A percentile compares a stretch with the other conserved stretches of the same genome.
These are phyloP conservation scores for Sodiomyces alkalinus DNA, from an alignment of 2,329 filamentous ascomycete genomes.

Conservation along the genomic window DNA sequence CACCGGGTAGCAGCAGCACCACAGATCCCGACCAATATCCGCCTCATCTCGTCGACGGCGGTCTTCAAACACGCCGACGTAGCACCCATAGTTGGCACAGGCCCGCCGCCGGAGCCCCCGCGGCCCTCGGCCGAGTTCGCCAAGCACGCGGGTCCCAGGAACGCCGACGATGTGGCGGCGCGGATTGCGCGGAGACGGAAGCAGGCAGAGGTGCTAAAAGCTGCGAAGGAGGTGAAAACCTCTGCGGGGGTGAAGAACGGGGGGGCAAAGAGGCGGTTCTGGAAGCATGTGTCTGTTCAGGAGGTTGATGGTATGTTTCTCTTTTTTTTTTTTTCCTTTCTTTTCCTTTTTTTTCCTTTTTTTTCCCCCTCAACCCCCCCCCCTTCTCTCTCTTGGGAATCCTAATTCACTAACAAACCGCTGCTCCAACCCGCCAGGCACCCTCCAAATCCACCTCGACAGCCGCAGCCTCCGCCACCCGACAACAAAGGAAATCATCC, in stretches of 20 bases:
- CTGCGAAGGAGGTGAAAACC: constrained; percentile 27
- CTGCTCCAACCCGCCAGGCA: no score
- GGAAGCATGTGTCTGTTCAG: constrained; percentile 66
- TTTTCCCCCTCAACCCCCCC: neutral
- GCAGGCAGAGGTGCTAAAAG: constrained; percentile 40
- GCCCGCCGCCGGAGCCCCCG: constrained; percentile 44
- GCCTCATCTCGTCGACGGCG: constrained; percentile 15
- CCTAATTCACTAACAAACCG: no score
- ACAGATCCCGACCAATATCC: no score
- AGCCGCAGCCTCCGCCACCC: constrained; percentile 64
- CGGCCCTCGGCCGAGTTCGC: constrained; percentile 22
- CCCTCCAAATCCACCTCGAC: constrained; percentile 59
- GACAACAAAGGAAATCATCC: constrained; percentile 54
- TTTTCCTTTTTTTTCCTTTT: no score
- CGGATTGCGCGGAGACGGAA: constrained; percentile 34
- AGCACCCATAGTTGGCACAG: constrained; percentile 36
- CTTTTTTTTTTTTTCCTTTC: no score
- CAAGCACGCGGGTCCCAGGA: constrained; percentile 16
- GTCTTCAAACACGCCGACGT: constrained; percentile 26
- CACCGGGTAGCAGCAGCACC: no score
- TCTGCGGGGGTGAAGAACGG: constrained; percentile 22
- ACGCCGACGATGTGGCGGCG: constrained; percentile 13
- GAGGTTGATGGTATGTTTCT: constrained; percentile 43
- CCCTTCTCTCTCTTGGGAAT: neutral
- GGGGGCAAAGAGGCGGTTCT: constrained; percentile 59